Percentiles rank a stretch among this genome's conserved stretches.
These are phyloP conservation scores for Aspergillus sergii DNA, from an alignment of 2,329 filamentous ascomycete genomes.

Conservation along the genomic window DNA sequence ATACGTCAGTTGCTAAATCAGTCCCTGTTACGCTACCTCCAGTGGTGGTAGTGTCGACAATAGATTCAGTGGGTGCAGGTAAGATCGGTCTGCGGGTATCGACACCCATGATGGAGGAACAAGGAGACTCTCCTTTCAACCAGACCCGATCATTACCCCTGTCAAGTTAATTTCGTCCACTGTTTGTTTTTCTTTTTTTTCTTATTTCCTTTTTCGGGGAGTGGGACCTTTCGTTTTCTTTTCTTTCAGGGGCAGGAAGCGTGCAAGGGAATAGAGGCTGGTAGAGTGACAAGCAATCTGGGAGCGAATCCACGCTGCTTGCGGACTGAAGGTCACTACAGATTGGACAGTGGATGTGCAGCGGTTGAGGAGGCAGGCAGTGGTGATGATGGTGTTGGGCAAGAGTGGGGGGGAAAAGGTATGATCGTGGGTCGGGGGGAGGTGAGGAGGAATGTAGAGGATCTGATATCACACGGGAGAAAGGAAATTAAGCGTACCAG, in stretches of 20 bases:
- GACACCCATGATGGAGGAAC: slow-evolving; percentile 49
- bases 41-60: slow-evolving; percentile 47
- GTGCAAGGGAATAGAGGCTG: slow-evolving; percentile 14
- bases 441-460: slow-evolving; percentile 11
- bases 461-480: slow-evolving; percentile 13
- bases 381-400: slow-evolving; percentile 21
- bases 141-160: slow-evolving; percentile 40
- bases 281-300: slow-evolving; percentile 10
- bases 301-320: slow-evolving; percentile 19
- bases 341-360: slow-evolving; percentile 23
- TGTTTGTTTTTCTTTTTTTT: background rate
- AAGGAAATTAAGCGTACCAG: slow-evolving; percentile 25
- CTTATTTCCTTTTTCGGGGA: slow-evolving; percentile 1
- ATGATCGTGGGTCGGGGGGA: slow-evolving; percentile 14
- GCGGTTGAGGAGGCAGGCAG: slow-evolving; percentile 15
- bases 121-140: slow-evolving; percentile 24
- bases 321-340: slow-evolving; percentile 23
- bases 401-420: slow-evolving; percentile 10
- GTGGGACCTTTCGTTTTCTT: background rate
- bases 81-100: slow-evolving; percentile 51
- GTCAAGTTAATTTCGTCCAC: background rate
- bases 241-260: slow-evolving; percentile 1
- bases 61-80: slow-evolving; percentile 54
- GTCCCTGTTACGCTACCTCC: slow-evolving; percentile 46
- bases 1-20: slow-evolving; percentile 54